Conservation (phyloP, 768 basidiomycete genomes). For the Lentinula sp. region DNA sequence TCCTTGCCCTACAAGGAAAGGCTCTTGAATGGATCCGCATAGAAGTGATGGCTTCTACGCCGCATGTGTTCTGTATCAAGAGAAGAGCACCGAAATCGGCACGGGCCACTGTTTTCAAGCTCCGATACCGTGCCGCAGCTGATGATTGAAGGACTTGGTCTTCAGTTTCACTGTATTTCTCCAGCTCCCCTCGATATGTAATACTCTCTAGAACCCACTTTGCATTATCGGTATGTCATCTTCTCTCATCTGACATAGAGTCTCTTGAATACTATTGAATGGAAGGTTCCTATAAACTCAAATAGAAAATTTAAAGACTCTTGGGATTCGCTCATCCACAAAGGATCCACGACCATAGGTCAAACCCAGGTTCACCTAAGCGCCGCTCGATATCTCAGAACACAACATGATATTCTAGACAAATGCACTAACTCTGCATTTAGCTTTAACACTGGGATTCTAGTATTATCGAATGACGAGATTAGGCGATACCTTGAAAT, state of each 20-base stretch:
- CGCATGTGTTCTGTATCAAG: slow-evolving; percentile 2
- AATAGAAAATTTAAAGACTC: background rate
- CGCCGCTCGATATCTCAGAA: background rate
- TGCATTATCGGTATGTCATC: too few species aligned
- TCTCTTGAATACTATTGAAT: too few species aligned
- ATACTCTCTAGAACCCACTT: too few species aligned
- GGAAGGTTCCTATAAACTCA: too few species aligned
- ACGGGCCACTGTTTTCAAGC: background rate
- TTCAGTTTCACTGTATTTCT: too few species aligned
- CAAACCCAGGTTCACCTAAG: background rate
- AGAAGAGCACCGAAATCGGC: background rate
- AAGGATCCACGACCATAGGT: background rate
- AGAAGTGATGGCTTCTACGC: slow-evolving; percentile 5
- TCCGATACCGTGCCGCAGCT: background rate
- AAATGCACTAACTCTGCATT: background rate
- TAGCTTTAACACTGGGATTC: background rate
- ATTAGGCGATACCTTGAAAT: background rate
- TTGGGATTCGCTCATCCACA: background rate
- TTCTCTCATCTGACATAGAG: too few species aligned
- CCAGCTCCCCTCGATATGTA: too few species aligned
- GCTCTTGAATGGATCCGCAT: slow-evolving; percentile 1
- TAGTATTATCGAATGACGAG: background rate
- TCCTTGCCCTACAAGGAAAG: slow-evolving; percentile 2
- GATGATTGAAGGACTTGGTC: too few species aligned
- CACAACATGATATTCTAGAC: background rate